Evolutionary conservation across 495 filamentous ascomycete species (phyloP).

Genomic region (Hypomontagnella submonticulosa): DNA sequence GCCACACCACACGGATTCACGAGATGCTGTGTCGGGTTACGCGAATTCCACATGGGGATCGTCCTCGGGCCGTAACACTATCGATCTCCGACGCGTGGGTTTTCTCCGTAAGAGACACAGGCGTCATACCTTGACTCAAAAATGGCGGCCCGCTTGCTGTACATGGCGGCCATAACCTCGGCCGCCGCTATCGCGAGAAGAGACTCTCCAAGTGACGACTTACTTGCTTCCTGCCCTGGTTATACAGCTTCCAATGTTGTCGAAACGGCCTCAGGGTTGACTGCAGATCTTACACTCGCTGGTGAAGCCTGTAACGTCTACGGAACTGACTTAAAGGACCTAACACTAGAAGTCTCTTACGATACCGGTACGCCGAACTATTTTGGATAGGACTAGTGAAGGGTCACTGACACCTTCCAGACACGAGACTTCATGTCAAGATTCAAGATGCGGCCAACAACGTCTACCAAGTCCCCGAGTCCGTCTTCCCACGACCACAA

Average conservation of each 20-base stretch:
- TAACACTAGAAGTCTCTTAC: conserved; percentile 78
- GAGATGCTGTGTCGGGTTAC: conserved; percentile 17
- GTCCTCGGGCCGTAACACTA: conserved; percentile 17
- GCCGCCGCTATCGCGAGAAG: conserved; percentile 41
- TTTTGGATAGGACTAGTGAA: background rate
- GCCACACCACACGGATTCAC: background rate
- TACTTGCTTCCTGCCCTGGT: conserved; percentile 68
- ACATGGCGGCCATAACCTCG: conserved; percentile 44
- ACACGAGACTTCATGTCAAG: conserved; percentile 81
- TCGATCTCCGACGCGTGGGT: conserved; percentile 14
- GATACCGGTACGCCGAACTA: conserved; percentile 70
- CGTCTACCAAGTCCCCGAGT: conserved; percentile 82
- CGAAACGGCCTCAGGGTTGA: conserved; percentile 61
- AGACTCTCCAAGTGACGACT: conserved; percentile 42
- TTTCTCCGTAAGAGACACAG: conserved; percentile 2
- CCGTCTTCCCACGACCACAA: conserved; percentile 72
- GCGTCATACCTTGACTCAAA: conserved; percentile 12
- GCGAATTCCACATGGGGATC: conserved; percentile 29
- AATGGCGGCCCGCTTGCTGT: conserved; percentile 44
- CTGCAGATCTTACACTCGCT: conserved; percentile 74
- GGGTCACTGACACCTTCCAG: conserved; percentile 53
- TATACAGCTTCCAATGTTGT: conserved; percentile 76
- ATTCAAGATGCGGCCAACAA: conserved; percentile 80
- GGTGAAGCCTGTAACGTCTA: conserved; percentile 77
- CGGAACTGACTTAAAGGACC: conserved; percentile 71